Base-by-base conservation (phyloP, 2,329 filamentous ascomycete species). In the Didymella segeticola region DNA sequence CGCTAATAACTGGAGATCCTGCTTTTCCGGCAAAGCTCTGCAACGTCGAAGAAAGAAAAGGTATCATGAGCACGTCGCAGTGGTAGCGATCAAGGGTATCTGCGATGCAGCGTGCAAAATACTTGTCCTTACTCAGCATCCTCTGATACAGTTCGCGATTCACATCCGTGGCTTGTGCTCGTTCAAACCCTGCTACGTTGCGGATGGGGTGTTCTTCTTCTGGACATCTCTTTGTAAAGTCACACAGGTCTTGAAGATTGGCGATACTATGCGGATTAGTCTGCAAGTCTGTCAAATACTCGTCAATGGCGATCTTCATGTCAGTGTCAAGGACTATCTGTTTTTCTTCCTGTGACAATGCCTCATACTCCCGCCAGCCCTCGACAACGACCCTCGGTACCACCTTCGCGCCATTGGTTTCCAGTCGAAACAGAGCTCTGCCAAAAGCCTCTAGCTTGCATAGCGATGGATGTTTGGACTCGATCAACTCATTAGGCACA, bases 31-130 rank as follows among this genome's bases (percentile, higher is more conserved):
- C 63, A 30, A 64, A 55, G 2, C 15, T 39, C 22, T 59, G 57
- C 0, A 84, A 74, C 7, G 83, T 63, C 2, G 80, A 80, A 1
- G 82, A 77, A 7, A 75, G 60, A 0, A 82, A 82, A 0, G 86
- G 86, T 11, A 88, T 57, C 1, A 88, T 75, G 11, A 89, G 68
- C 2, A 85, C 84, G 60, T 85, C 82, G 3, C 88, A 78, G 10
- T 79, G 77, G 51, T 83, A 70, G 2, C 79, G 78, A 19, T 76
- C 64, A 4, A 89, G 64, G 0, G 85, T 81, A 0, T 83, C 85
- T 0, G 82, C 74, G 1, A 89, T 74, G 0, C 86, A 85, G 3
- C 82, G 80, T 3, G 80, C 84, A 43, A 80, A 78, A 57, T 78
- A 78, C 3, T 80, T 69, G 20, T 79, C 78, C 23, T 75, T 66